These are phyloP conservation scores for Huiozyma naganishii DNA, from an alignment of 805 yeast species.

Conservation along the genomic window DNA sequence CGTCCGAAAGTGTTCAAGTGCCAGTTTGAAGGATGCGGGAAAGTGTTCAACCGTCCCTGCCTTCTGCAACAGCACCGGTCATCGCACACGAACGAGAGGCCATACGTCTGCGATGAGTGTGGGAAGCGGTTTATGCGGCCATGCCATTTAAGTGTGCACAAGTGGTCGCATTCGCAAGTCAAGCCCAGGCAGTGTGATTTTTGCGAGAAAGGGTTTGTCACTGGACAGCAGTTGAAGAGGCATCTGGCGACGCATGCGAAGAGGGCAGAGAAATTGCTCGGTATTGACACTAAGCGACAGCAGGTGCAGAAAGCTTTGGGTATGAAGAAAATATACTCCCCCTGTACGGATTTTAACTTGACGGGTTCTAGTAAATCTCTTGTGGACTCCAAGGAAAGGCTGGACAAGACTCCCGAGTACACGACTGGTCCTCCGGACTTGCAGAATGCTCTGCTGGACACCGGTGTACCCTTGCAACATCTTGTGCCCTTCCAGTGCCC, in stretches of 20 bases:
- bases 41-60: conserved; percentile 47
- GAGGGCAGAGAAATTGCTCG: conserved; percentile 9
- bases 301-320: neutral
- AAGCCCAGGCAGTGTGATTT: conserved; percentile 47
- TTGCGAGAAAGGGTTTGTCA: conserved; percentile 52
- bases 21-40: conserved; percentile 36
- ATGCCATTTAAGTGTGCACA: conserved; percentile 73
- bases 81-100: conserved; percentile 71
- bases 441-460: neutral
- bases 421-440: neutral
- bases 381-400: neutral
- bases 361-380: no score
- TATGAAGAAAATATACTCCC: neutral
- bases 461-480: neutral
- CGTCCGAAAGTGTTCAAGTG: conserved; percentile 29
- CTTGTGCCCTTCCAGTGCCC: conserved; percentile 6
- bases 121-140: conserved; percentile 57
- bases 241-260: conserved; percentile 50
- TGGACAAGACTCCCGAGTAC: neutral
- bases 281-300: no score
- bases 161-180: conserved; percentile 48
- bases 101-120: conserved; percentile 59
- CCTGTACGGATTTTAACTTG: neutral
- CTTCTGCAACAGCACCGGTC: conserved; percentile 57
- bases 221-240: conserved; percentile 47